Base-by-base conservation (phyloP, 108 stramenopile genomes). In the Pseudonitzschia multiseries region DNA sequence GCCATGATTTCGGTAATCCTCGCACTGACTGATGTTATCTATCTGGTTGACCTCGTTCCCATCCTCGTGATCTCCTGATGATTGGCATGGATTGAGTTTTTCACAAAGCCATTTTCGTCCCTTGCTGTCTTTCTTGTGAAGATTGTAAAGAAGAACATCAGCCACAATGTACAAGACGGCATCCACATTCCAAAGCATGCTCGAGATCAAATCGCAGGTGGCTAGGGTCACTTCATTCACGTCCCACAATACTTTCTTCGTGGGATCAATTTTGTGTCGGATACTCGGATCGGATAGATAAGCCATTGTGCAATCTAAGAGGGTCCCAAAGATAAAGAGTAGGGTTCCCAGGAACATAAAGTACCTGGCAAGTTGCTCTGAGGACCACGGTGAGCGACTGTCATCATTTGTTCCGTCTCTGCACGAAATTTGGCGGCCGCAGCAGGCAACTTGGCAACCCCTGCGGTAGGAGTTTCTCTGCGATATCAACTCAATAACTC, bases 91-190 rank as follows among this genome's bases (percentile, higher is more conserved):
- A 14, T 9, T 4, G 14, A 21, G 13, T 8, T 40, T 40, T 15
- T 21, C 32, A 33, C 61, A 62, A 8, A 62, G 61, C 61, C 61
- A 62, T 18, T 40, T 62, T 28, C 32, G 17, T 20, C 61, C 61
- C 32, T 40, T 31, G 36, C 61, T 62, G n/a, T 33, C 33, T n/a
- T 40, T 28, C n/a, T 40, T 62, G 61, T 62, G 61, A 33, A 62
- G 32, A 40, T 26, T 17, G 29, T 40, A 62, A 21, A 46, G 28
- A 12, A 67, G 28, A 20, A 67, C 26, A 0, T 67, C 66, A 6
- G 66, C 66, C 42, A 67, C 22, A 22, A 67, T 48, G 36, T 48
- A 67, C 66, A 67, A 48, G 26, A 50, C 46, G 4, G 66, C 66
- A 44, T 44, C 66, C 22, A 50, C 43, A 22, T 67, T 67, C 66